These are phyloP conservation scores for Stramenopiles sp. DNA, from an alignment of 352 stramenopile species.

Conservation along the genomic window DNA sequence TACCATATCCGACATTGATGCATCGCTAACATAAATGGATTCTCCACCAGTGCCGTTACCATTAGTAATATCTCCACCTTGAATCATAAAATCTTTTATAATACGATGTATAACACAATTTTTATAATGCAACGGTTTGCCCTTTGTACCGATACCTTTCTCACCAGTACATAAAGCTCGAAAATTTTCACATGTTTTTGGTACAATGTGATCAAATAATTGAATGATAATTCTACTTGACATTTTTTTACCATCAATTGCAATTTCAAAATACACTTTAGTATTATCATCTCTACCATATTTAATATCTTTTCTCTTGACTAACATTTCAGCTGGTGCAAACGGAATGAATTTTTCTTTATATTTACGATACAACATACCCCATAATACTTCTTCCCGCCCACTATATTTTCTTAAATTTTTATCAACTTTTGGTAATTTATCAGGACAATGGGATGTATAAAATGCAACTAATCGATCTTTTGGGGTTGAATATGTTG, in stretches of 20 bases:
- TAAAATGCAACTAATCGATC: neutral
- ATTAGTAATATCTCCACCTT: neutral
- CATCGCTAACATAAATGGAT: neutral
- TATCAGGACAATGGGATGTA: neutral
- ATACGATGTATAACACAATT: conserved; percentile 70
- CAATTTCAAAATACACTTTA: conserved; percentile 88
- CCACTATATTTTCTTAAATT: neutral
- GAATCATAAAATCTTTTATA: neutral
- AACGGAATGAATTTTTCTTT: neutral
- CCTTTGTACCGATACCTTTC: conserved; percentile 52
- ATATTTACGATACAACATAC: neutral
- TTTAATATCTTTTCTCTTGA: neutral
- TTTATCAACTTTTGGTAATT: neutral
- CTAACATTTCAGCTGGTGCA: neutral
- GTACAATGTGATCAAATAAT: conserved; percentile 58
- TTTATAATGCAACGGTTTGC: conserved; percentile 92
- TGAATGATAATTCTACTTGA: conserved; percentile 52
- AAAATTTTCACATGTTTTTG: conserved; percentile 59
- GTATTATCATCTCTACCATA: conserved; percentile 30
- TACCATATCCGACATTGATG: neutral
- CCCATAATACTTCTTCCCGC: neutral
- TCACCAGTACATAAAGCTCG: conserved; percentile 49
- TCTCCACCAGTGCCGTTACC: neutral
- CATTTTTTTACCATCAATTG: conserved; percentile 54
- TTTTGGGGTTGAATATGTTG: neutral